phyloP scores from a whole-genome alignment of 352 stramenopile species.

The Globisporangium cylindrosporum region DNA sequence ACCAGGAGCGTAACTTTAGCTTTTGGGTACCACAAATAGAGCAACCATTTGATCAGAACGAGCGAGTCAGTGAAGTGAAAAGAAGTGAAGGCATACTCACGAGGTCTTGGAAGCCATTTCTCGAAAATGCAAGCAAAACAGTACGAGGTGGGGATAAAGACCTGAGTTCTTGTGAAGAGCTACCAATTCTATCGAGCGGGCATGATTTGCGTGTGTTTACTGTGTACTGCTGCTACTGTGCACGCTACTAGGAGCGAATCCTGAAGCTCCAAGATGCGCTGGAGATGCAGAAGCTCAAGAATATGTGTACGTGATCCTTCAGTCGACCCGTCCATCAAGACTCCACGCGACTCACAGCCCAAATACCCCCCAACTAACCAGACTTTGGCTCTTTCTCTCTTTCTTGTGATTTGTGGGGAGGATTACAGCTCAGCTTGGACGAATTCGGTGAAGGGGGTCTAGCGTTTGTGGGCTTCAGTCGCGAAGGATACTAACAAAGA shows the following conservation, averaged over 20 bases:
- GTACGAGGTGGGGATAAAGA: slow-evolving; percentile 33
- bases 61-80: neutral
- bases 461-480: neutral
- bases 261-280: slow-evolving; percentile 77
- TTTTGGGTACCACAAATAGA: neutral
- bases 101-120: neutral
- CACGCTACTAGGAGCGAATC: slow-evolving; percentile 51
- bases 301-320: slow-evolving; percentile 41
- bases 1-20: neutral
- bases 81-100: neutral
- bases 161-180: neutral
- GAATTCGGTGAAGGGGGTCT: slow-evolving; percentile 35
- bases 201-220: neutral
- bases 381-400: neutral
- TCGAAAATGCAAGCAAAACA: slow-evolving; percentile 61
- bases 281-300: slow-evolving; percentile 81
- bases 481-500: too few species aligned
- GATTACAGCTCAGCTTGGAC: slow-evolving; percentile 50
- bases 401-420: neutral
- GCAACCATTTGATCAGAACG: neutral
- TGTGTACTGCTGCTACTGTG: neutral
- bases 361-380: neutral
- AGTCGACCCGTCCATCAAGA: neutral
- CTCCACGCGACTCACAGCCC: neutral
- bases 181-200: neutral